Conservation (phyloP, 768 basidiomycete species). For the Phaffia australis region DNA sequence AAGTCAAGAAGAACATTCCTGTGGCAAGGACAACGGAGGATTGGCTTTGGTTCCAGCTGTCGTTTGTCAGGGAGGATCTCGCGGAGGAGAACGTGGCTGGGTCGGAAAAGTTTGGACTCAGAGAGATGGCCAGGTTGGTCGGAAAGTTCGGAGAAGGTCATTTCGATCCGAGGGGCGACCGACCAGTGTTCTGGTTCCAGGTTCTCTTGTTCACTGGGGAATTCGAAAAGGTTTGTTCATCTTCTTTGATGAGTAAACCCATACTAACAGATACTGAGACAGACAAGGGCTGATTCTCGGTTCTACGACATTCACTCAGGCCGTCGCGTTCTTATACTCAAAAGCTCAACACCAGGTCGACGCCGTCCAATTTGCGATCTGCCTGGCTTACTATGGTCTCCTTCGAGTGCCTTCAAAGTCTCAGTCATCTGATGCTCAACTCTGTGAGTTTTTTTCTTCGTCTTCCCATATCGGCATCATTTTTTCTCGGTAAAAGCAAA, state of each 20-base stretch:
- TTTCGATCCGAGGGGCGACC: conserved; percentile 48
- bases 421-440: conserved; percentile 69
- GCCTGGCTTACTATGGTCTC: conserved; percentile 83
- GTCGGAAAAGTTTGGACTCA: conserved; percentile 49
- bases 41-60: conserved; percentile 96
- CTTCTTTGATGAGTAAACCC: neutral
- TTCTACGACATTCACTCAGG: conserved; percentile 43
- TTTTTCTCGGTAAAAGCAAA: neutral
- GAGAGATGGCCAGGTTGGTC: conserved; percentile 36
- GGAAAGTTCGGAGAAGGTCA: conserved; percentile 39
- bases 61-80: conserved; percentile 59
- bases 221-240: conserved; percentile 66
- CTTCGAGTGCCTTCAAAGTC: conserved; percentile 69
- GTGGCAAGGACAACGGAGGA: conserved; percentile 91
- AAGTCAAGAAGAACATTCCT: conserved; percentile 67
- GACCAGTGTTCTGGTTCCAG: conserved; percentile 43
- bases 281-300: neutral
- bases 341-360: conserved; percentile 79
- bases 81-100: conserved; percentile 30
- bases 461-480: too few relatives aligned
- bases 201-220: conserved; percentile 84
- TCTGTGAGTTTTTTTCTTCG: conserved; percentile 49
- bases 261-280: neutral
- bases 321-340: conserved; percentile 80
- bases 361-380: conserved; percentile 86